These are phyloP conservation scores for Penicillium thymicola DNA, from an alignment of 2,329 filamentous ascomycete species.

Conservation along the genomic window DNA sequence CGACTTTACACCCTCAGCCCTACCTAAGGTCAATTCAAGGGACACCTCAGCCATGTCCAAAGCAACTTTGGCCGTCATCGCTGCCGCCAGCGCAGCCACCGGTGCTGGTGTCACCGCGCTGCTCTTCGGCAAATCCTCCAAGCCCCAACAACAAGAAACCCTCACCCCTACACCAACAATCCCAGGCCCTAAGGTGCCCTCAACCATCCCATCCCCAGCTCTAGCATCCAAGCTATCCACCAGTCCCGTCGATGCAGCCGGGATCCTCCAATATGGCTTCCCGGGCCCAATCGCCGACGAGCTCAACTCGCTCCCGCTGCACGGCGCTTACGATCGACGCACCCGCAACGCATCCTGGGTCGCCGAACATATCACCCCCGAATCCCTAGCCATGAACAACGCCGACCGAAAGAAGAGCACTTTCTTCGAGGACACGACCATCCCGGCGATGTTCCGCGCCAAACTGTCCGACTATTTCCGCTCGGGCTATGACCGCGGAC, in stretches of 20 bases:
- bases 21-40: background rate
- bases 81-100: constrained; percentile 70
- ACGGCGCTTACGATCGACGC: constrained; percentile 86
- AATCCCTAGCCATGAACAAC: constrained; percentile 69
- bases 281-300: constrained; percentile 86
- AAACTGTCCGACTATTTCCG: constrained; percentile 92
- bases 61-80: constrained; percentile 70
- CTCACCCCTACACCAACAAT: constrained; percentile 31
- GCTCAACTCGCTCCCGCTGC: constrained; percentile 69
- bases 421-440: constrained; percentile 75
- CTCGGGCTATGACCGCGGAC: constrained; percentile 90
- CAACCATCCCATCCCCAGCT: constrained; percentile 25
- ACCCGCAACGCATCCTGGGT: constrained; percentile 93
- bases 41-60: constrained; percentile 66
- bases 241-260: constrained; percentile 66
- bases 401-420: constrained; percentile 79
- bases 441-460: constrained; percentile 85
- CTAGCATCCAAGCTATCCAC: constrained; percentile 15
- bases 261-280: constrained; percentile 83
- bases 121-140: constrained; percentile 53
- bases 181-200: constrained; percentile 29
- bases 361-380: constrained; percentile 90
- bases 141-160: constrained; percentile 21
- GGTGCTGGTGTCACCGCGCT: constrained; percentile 70
- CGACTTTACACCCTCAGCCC: background rate